These are phyloP conservation scores for Yamadazyma siamensis DNA, from an alignment of 1,139 yeast genomes.

Conservation along the genomic window DNA sequence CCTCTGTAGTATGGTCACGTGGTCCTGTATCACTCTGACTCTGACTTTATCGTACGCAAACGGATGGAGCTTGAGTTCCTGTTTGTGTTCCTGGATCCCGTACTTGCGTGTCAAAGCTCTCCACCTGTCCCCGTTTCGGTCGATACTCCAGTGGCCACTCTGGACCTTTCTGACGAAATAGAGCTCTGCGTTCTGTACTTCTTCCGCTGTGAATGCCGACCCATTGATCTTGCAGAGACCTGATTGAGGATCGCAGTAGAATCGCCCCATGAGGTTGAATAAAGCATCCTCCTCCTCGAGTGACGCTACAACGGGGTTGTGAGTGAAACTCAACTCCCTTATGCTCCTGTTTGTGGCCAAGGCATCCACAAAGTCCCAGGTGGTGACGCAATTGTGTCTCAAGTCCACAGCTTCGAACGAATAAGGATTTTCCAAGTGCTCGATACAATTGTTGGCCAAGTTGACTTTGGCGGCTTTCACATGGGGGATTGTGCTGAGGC, in stretches of 20 bases:
- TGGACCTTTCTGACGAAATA: conserved; percentile 57
- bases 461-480: conserved; percentile 12
- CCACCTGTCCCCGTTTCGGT: conserved; percentile 22
- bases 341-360: conserved; percentile 32
- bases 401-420: conserved; percentile 35
- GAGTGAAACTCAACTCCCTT: conserved; percentile 42
- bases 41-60: conserved; percentile 11
- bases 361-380: conserved; percentile 50
- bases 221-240: conserved; percentile 51
- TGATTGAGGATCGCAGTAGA: conserved; percentile 19
- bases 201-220: conserved; percentile 38
- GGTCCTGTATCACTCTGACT: conserved; percentile 10
- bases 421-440: conserved; percentile 3
- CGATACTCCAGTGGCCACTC: conserved; percentile 22
- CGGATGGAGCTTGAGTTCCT: conserved; percentile 2
- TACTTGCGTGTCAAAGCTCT: conserved; percentile 22
- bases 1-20: conserved; percentile 10
- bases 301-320: conserved; percentile 46
- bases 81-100: conserved; percentile 3
- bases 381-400: conserved; percentile 39
- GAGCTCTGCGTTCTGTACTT: conserved; percentile 63
- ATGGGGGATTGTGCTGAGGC: conserved; percentile 30
- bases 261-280: conserved; percentile 48
- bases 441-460: conserved; percentile 27
- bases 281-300: conserved; percentile 18